phyloP scores from a whole-genome alignment of 2,329 filamentous ascomycete species.

The Pestalotiopsis fici region DNA sequence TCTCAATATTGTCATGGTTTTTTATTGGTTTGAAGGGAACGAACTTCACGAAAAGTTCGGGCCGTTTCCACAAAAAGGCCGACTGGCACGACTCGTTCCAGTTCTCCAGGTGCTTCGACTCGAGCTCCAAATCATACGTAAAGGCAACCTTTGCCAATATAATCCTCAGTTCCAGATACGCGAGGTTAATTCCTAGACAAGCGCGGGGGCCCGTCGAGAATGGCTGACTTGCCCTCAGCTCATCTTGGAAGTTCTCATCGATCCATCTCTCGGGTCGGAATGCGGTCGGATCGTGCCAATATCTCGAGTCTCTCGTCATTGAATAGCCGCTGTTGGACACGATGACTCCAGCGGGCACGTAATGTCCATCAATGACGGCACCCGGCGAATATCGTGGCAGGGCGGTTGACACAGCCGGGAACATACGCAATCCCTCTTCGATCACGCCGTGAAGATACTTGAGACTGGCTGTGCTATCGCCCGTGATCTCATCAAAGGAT shows the following conservation, averaged over 20 bases:
- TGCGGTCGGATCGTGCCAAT: conserved; percentile 16
- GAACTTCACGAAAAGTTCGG: not conserved
- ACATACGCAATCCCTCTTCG: not conserved
- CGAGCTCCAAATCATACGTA: conserved; percentile 36
- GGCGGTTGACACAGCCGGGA: not conserved
- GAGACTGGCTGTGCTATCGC: not conserved
- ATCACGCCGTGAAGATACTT: not conserved
- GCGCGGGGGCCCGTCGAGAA: conserved; percentile 21
- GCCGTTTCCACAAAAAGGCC: not conserved
- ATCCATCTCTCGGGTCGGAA: conserved; percentile 26
- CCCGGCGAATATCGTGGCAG: not conserved
- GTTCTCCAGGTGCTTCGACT: conserved; percentile 1
- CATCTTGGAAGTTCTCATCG: conserved; percentile 11
- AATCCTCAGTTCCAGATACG: conserved; percentile 37
- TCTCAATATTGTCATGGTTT: not conserved
- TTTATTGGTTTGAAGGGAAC: not conserved
- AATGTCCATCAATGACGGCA: conserved; percentile 5
- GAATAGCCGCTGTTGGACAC: conserved; percentile 4
- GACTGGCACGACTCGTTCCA: not conserved
- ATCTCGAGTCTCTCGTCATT: conserved; percentile 12
- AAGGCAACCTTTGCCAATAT: conserved; percentile 37
- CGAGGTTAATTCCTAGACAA: conserved; percentile 29
- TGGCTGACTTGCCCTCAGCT: conserved; percentile 21
- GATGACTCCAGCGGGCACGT: conserved; percentile 7
- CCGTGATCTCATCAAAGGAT: not conserved